phyloP scores from a whole-genome alignment of 805 yeast genomes.

The Blastobotrys parvus region DNA sequence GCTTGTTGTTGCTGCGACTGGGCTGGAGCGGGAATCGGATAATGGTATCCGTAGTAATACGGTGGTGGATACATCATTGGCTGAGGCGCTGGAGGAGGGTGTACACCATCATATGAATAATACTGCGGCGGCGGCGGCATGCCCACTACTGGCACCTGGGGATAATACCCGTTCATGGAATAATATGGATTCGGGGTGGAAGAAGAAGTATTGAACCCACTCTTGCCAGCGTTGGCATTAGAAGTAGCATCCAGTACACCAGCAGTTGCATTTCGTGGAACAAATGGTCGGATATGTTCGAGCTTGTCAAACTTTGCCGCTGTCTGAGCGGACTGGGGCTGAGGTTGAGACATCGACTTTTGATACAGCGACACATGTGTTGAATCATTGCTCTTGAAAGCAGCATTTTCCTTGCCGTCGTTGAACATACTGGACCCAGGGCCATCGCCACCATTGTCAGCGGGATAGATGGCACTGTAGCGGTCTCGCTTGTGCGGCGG shows the following conservation, averaged over 20 bases:
- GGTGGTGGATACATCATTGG: constrained; percentile 1
- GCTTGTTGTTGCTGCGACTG: no score
- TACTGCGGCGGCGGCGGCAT: background rate
- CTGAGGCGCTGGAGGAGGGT: no score
- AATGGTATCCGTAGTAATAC: constrained; percentile 1
- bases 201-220: no score
- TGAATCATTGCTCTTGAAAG: background rate
- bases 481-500: background rate
- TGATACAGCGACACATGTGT: background rate
- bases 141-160: background rate
- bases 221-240: no score
- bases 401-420: background rate
- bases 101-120: background rate
- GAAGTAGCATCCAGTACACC: no score
- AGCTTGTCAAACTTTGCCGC: background rate
- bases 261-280: background rate
- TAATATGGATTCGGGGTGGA: background rate
- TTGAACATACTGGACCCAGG: background rate
- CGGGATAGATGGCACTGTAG: background rate
- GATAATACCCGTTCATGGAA: constrained; percentile 1
- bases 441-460: no score
- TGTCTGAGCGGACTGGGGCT: background rate
- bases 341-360: background rate
- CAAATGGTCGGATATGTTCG: background rate
- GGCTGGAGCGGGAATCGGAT: background rate